Conservation (phyloP, 225 moss, liverwort and hornwort species). For the Polytrichum commune region DNA sequence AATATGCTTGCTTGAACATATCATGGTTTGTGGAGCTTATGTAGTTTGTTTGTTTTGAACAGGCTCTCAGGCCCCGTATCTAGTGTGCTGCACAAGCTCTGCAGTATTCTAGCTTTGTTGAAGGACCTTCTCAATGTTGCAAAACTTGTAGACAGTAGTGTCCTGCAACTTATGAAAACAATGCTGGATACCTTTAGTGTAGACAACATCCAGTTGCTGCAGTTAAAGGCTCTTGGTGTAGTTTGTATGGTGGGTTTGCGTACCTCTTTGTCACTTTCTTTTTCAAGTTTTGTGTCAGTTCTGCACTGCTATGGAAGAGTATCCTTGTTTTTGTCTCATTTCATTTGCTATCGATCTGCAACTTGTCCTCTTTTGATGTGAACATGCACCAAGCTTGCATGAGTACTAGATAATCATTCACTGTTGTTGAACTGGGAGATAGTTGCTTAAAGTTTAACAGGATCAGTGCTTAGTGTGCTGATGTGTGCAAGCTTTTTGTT, state of each 20-base stretch:
- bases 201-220: constrained; percentile 91
- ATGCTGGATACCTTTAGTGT: constrained; percentile 79
- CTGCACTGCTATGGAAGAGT: no score
- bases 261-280: not conserved
- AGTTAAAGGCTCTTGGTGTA: constrained; percentile 90
- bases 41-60: constrained; percentile 13
- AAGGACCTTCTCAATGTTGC: constrained; percentile 85
- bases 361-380: no score
- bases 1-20: no score
- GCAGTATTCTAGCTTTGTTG: constrained; percentile 81
- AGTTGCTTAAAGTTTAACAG: no score
- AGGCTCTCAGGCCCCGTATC: constrained; percentile 68
- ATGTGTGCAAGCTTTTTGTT: not conserved
- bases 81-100: constrained; percentile 83
- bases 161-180: constrained; percentile 78
- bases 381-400: no score
- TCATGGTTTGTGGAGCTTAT: no score
- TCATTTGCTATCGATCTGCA: no score
- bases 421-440: no score
- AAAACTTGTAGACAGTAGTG: constrained; percentile 73
- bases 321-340: no score
- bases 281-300: not conserved
- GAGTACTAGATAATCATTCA: no score
- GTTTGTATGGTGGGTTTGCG: constrained; percentile 58
- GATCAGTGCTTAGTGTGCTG: no score